Evolutionary conservation across 306 rosid genomes (phyloP).

Genomic region (Cicer yamashitae): DNA sequence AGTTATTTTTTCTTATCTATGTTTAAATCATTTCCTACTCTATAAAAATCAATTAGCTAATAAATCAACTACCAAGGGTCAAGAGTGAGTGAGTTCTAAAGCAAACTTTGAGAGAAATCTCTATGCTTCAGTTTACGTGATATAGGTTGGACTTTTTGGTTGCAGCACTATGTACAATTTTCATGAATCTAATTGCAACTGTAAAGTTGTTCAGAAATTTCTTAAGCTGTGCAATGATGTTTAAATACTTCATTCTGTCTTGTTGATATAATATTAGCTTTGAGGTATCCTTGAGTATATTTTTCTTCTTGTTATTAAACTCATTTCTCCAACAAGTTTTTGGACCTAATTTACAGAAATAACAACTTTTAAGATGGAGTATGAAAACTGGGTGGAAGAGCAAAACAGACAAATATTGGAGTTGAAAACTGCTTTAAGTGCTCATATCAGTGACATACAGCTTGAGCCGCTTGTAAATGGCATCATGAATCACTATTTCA

Average conservation of each 20-base stretch:
- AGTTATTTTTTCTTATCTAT: not conserved
- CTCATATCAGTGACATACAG: conserved; percentile 63
- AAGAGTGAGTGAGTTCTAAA: too few species aligned
- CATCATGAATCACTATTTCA: conserved; percentile 72
- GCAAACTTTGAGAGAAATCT: too few species aligned
- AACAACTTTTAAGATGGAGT: conserved; percentile 75
- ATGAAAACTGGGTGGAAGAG: conserved; percentile 84
- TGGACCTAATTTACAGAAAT: conserved; percentile 57
- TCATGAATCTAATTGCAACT: too few species aligned
- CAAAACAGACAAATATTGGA: conserved; percentile 69
- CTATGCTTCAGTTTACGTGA: too few species aligned
- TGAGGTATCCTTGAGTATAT: conserved; percentile 1
- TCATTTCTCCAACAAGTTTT: conserved; percentile 28
- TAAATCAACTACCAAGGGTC: too few species aligned
- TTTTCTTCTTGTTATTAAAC: conserved; percentile 21
- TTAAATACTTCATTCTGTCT: conserved; percentile 13
- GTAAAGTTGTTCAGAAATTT: too few species aligned
- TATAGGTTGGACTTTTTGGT: too few species aligned
- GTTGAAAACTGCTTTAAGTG: conserved; percentile 67
- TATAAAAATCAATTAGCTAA: too few species aligned
- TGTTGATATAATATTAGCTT: not conserved
- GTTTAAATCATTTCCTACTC: too few species aligned
- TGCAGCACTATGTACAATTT: too few species aligned
- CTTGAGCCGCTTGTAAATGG: conserved; percentile 69
- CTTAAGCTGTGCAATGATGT: not conserved